These are phyloP conservation scores for Leccinum fallax DNA, from an alignment of 1,284 basidiomycete species.

Conservation along the genomic window DNA sequence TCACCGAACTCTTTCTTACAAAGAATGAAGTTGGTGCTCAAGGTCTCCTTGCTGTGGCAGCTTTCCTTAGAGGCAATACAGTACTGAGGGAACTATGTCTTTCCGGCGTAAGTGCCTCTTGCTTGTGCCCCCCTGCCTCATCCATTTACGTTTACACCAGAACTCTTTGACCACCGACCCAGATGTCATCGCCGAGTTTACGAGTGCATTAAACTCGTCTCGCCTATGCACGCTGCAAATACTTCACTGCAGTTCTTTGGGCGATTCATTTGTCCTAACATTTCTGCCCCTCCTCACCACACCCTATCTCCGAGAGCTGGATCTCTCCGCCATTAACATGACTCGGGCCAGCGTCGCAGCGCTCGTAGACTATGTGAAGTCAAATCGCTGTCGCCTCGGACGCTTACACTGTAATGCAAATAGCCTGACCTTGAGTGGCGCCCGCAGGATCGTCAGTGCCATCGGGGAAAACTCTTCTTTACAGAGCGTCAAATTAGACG, in stretches of 20 bases:
- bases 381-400: conserved; percentile 38
- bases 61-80: conserved; percentile 52
- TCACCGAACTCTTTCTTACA: conserved; percentile 61
- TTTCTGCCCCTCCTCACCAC: conserved; percentile 54
- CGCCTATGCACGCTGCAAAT: conserved; percentile 35
- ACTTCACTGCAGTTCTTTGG: conserved; percentile 31
- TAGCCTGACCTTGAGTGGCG: conserved; percentile 34
- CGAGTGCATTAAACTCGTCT: conserved; percentile 33
- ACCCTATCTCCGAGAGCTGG: conserved; percentile 52
- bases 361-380: conserved; percentile 54
- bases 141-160: conserved; percentile 13
- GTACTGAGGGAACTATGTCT: conserved; percentile 54
- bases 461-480: conserved; percentile 53
- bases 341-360: conserved; percentile 46
- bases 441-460: conserved; percentile 46
- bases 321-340: conserved; percentile 56
- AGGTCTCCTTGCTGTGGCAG: conserved; percentile 54
- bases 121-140: conserved; percentile 32
- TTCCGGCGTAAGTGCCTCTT: conserved; percentile 52
- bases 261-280: conserved; percentile 50
- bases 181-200: conserved; percentile 34
- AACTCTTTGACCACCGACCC: conserved; percentile 32
- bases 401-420: conserved; percentile 36
- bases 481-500: conserved; percentile 52
- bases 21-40: conserved; percentile 56